phyloP scores from a whole-genome alignment of 345 rosid genomes.

The Gossypium thurberi region DNA sequence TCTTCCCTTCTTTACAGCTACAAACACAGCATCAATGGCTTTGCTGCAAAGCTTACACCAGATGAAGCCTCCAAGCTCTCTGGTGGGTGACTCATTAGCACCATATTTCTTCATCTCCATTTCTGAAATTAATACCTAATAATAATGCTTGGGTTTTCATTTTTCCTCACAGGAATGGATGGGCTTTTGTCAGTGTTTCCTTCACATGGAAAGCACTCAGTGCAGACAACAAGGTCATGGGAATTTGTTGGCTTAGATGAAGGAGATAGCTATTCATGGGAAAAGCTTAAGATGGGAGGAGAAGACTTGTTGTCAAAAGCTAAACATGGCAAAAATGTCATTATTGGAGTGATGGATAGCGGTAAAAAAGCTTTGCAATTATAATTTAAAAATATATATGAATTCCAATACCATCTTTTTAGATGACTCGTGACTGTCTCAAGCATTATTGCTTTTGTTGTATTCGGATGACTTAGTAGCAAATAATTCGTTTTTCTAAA shows the following conservation, averaged over 20 bases:
- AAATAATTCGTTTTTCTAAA: not conserved
- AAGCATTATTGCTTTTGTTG: not conserved
- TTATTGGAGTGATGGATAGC: slow-evolving; percentile 72
- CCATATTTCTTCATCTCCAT: not conserved
- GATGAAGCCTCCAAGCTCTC: slow-evolving; percentile 66
- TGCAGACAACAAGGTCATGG: slow-evolving; percentile 90
- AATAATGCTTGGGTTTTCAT: not conserved
- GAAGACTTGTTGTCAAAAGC: slow-evolving; percentile 38
- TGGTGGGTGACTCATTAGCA: slow-evolving; percentile 17
- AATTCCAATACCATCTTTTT: not conserved
- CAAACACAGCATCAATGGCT: slow-evolving; percentile 82
- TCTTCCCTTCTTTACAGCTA: slow-evolving; percentile 80
- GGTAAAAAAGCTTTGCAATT: slow-evolving; percentile 31
- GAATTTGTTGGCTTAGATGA: slow-evolving; percentile 62
- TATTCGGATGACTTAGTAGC: not conserved
- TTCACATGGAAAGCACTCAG: slow-evolving; percentile 44
- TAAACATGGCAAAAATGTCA: slow-evolving; percentile 53
- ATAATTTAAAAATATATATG: not conserved
- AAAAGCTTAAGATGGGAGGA: slow-evolving; percentile 8
- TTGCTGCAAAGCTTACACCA: slow-evolving; percentile 57
- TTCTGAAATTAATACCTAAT: not conserved
- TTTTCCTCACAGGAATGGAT: slow-evolving; percentile 38
- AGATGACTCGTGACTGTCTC: slow-evolving; percentile 18
- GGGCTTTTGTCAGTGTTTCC: slow-evolving; percentile 52
- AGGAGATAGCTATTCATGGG: not conserved